Evolutionary conservation across 202 grass and related monocot genomes (phyloP), one percentile per base, ranked within the genome.

Genomic region (Miscanthus sacchariflorus): DNA sequence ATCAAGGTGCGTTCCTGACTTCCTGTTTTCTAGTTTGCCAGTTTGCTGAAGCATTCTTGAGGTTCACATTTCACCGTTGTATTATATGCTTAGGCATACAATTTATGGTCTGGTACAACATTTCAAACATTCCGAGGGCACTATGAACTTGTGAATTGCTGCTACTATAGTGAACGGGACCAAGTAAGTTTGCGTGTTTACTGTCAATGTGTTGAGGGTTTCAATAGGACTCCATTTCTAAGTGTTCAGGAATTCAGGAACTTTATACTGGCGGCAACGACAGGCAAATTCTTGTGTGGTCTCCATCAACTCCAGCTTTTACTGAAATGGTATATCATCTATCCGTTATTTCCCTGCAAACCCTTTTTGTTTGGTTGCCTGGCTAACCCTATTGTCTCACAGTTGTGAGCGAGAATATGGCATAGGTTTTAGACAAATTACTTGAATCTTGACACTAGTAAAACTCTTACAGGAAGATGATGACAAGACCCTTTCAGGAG

Each of bases 211-310:
- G 3, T 77, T 79, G 36, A 73, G 40, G 66, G 35, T 67, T 64
- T 45, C 24, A 42, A 83, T 69, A 66, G n/a, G 75, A 58, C 84
- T 45, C 25, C 25, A 19, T 52, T 87, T 59, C 72, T 87, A 70
- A 93, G 73, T 81, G 28, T 91, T 70, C 11, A 38, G 56, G 40
- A 69, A 83, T 85, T 25, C 85, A 99, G 96, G 96, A 96, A 85
- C 91, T 99, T 33, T 99, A 96, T 78, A 99, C 91, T 79, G 96
- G 96, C 71, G 95, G 96, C 87, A 99, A 99, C 25, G 96, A 99
- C 74, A 91, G 94, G 72, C 96, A 99, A 82, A 99, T 99, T 89
- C 94, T 99, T 85, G 94, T 99, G 83, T 99, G 94, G 96, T 92
- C 96, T 84, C 89, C 94, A 45, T 87, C 89, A 13, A 90, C 77